Evolutionary conservation across 192 early-diverging fungal genomes (phyloP).

Genomic region (Spinellus fusiger): DNA sequence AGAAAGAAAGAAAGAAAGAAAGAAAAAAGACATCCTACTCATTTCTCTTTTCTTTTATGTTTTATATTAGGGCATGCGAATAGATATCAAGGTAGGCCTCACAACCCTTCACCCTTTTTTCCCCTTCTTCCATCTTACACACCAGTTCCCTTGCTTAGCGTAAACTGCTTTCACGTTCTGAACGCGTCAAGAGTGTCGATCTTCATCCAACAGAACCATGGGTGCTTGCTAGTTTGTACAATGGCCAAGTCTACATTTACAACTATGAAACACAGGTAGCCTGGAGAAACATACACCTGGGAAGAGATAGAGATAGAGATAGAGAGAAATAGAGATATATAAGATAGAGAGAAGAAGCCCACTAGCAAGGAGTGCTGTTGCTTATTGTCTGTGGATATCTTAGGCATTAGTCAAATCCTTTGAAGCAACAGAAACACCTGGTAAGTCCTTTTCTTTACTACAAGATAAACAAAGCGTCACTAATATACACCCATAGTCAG

Average conservation of each 20-base stretch:
- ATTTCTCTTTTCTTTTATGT: too few species aligned
- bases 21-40: too few species aligned
- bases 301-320: neutral
- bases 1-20: neutral
- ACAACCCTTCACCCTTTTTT: too few species aligned
- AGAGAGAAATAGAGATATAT: neutral
- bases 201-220: constrained; percentile 99
- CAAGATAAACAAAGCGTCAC: neutral
- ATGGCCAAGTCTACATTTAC: constrained; percentile 94
- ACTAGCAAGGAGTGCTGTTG: neutral
- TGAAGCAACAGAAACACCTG: constrained; percentile 89
- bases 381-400: neutral
- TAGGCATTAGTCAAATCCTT: constrained; percentile 95
- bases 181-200: constrained; percentile 97
- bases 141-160: constrained; percentile 40
- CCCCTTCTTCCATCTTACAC: too few species aligned
- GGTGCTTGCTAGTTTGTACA: constrained; percentile 94
- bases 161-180: constrained; percentile 70
- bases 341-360: neutral
- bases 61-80: constrained; percentile 10
- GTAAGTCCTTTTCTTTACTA: constrained; percentile 31
- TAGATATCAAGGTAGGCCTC: constrained; percentile 16
- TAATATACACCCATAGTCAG: constrained; percentile 61
- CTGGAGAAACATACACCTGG: neutral
- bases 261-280: constrained; percentile 94